Evolutionary conservation across 371 early-diverging fungal species (phyloP), one percentile per base, ranked within the genome.

Genomic region (Rhizopus microsporus): DNA sequence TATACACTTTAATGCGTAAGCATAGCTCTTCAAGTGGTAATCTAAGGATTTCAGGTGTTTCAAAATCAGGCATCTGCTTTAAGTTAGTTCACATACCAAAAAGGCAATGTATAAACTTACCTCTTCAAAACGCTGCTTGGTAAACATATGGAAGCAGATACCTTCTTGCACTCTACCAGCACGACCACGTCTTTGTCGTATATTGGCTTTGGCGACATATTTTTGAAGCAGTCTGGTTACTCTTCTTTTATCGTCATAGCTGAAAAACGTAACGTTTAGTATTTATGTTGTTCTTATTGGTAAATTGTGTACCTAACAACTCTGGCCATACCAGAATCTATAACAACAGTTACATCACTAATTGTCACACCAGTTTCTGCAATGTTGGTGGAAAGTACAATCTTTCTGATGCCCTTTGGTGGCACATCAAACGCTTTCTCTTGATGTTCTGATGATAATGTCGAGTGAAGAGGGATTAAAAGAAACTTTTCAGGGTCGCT

Each of bases 301-400:
- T 44, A 5, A 2, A 16, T 15, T 42, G 13, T 56, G 57, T 74
- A 88, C 73, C 78, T 78, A 15, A 89, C 77, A 39, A 89, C 86
- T 56, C 95, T 97, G 4, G 89, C 86, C 72, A 91, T 84, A 15
- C 98, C 99, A 1, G 89, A 79, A 70, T 99, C 99, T 53, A 99
- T 87, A 0, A 99, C 99, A 54, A 90, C 85, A 0, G 93, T 93
- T 10, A 97, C 88, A 67, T 94, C 96, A 7, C 94, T 94, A 38
- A 99, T 96, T 7, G 99, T 99, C 17, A 99, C 84, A 59, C 90
- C 90, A 0, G 98, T 97, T 67, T 98, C 98, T 1, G 96, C 93
- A 72, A 98, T 93, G 57, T 97, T 96, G 16, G 97, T 97, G 4
- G 92, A 77, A 47, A 98, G 68, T 13, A 98, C 92, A 51, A 95